Conservation (phyloP, 2,329 filamentous ascomycete species). For the Colletotrichum costaricense region DNA sequence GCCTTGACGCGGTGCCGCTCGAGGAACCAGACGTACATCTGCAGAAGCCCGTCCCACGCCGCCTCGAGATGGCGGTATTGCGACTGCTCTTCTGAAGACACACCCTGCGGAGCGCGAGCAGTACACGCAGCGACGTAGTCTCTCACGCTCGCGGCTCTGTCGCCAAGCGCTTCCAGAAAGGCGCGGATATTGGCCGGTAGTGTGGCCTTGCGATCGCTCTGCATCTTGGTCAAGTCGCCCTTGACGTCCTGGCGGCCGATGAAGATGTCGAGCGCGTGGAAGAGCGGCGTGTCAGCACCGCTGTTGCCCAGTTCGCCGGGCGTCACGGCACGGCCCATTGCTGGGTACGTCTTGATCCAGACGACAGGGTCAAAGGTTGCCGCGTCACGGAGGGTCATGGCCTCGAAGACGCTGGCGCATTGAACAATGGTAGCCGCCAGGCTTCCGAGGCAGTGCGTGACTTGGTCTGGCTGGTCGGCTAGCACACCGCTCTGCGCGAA, state of each 20-base stretch:
- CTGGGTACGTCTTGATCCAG: slow-evolving; percentile 34
- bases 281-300: slow-evolving; percentile 26
- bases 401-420: slow-evolving; percentile 21
- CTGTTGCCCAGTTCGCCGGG: slow-evolving; percentile 30
- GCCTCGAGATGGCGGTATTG: slow-evolving; percentile 19
- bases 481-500: slow-evolving; percentile 25
- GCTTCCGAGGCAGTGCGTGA: slow-evolving; percentile 22
- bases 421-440: slow-evolving; percentile 19
- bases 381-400: slow-evolving; percentile 30
- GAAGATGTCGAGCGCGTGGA: slow-evolving; percentile 28
- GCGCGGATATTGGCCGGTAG: slow-evolving; percentile 26
- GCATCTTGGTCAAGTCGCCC: slow-evolving; percentile 27
- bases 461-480: slow-evolving; percentile 20
- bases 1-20: slow-evolving; percentile 31
- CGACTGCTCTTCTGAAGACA: neutral
- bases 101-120: neutral
- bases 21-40: slow-evolving; percentile 32
- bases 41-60: slow-evolving; percentile 28
- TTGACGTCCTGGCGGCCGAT: slow-evolving; percentile 21
- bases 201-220: slow-evolving; percentile 21
- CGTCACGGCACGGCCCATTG: slow-evolving; percentile 23
- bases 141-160: slow-evolving; percentile 13
- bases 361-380: slow-evolving; percentile 23
- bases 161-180: slow-evolving; percentile 24
- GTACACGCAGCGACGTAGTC: slow-evolving; percentile 13